Conservation (phyloP, 169 alveolate genomes). For the Neospora caninum region DNA sequence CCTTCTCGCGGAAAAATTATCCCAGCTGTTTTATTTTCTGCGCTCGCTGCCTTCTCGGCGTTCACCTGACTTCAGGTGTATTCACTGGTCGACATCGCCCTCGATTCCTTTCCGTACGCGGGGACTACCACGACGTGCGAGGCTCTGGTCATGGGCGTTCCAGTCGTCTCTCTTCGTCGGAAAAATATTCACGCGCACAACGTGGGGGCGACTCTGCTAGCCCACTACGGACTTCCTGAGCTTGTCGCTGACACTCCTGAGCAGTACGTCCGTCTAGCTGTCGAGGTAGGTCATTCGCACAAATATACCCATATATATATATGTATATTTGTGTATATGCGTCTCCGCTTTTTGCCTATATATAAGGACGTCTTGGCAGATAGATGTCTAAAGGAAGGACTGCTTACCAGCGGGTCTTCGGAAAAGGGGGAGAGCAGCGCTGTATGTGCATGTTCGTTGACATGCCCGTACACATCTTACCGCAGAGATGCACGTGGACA, state of each 20-base stretch:
- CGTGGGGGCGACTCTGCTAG: slow-evolving; percentile 72
- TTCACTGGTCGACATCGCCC: slow-evolving; percentile 73
- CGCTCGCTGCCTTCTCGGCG: slow-evolving; percentile 43
- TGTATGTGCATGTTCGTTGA: too few species aligned
- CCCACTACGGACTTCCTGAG: slow-evolving; percentile 58
- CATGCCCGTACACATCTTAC: too few species aligned
- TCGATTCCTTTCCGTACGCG: slow-evolving; percentile 81
- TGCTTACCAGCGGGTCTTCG: too few species aligned
- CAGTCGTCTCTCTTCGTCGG: slow-evolving; percentile 77
- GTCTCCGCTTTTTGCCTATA: too few species aligned
- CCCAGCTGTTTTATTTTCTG: not conserved
- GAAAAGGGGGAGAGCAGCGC: too few species aligned
- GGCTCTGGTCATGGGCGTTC: slow-evolving; percentile 81
- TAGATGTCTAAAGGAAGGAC: too few species aligned
- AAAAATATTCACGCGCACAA: slow-evolving; percentile 70
- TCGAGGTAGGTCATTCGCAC: not conserved
- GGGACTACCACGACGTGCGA: slow-evolving; percentile 83
- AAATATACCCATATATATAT: not conserved
- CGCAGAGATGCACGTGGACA: too few species aligned
- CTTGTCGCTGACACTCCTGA: slow-evolving; percentile 59
- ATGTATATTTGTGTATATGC: not conserved
- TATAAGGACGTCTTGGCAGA: too few species aligned
- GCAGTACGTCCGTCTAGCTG: slow-evolving; percentile 60
- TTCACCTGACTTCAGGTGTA: slow-evolving; percentile 50
- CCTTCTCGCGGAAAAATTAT: not conserved